phyloP scores from a whole-genome alignment of 169 alveolate species.

The Plasmodium gallinaceum region DNA sequence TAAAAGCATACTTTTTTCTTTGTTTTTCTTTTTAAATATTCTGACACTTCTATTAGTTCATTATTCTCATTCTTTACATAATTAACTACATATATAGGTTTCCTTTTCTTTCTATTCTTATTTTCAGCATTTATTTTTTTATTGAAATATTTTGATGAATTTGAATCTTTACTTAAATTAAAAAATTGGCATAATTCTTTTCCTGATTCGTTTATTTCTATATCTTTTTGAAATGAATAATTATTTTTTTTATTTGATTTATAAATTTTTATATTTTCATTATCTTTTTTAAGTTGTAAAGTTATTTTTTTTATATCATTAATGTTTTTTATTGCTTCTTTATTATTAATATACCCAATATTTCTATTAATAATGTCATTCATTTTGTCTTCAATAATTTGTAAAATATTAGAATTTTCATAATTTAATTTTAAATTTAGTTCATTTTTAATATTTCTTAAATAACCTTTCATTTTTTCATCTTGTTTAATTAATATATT shows the following conservation, averaged over 20 bases:
- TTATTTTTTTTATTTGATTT: background rate
- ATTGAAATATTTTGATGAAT: slow-evolving; percentile 3
- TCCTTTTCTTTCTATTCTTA: background rate
- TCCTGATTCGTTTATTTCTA: background rate
- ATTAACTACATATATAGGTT: slow-evolving; percentile 45
- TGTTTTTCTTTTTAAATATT: slow-evolving; percentile 23
- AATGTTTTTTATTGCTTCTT: background rate
- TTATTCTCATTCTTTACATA: slow-evolving; percentile 39
- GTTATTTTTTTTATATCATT: background rate
- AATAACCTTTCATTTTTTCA: background rate
- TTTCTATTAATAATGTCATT: background rate
- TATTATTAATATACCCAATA: background rate
- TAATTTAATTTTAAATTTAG: too few species aligned
- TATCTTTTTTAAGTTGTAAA: too few species aligned
- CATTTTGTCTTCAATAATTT: slow-evolving; percentile 4
- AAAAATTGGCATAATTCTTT: background rate
- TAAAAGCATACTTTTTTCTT: background rate
- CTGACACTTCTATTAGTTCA: slow-evolving; percentile 36
- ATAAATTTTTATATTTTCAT: too few species aligned
- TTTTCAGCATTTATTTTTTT: slow-evolving; percentile 8
- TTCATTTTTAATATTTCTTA: slow-evolving; percentile 3
- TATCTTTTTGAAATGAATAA: background rate
- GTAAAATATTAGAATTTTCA: too few species aligned
- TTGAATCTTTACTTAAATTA: background rate
- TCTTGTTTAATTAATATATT: slow-evolving; percentile 2